Percentiles rank a stretch among this genome's conserved stretches.
These are phyloP conservation scores for Nematocida sp. DNA, from an alignment of 371 early-diverging fungal genomes.

Conservation along the genomic window DNA sequence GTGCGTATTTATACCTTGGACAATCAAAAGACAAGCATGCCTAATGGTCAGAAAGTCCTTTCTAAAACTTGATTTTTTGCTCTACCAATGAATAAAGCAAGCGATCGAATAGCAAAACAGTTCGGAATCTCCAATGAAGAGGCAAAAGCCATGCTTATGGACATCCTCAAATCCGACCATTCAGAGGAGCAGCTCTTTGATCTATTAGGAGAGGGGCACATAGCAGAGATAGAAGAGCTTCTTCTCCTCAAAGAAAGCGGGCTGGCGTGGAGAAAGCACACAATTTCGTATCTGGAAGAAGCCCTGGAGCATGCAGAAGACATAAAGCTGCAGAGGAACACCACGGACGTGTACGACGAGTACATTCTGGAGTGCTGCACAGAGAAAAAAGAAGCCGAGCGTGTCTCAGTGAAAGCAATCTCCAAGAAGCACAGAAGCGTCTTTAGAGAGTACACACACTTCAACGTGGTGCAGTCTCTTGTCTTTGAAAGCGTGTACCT, in stretches of 20 bases:
- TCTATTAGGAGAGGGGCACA: constrained; percentile 58
- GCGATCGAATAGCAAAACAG: constrained; percentile 9
- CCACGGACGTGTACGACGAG: constrained; percentile 30
- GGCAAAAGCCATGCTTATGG: constrained; percentile 39
- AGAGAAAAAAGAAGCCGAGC: background rate
- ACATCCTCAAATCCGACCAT: constrained; percentile 33
- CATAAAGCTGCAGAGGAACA: constrained; percentile 31
- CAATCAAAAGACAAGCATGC: too few species aligned
- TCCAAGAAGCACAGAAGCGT: background rate
- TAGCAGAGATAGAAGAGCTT: constrained; percentile 46
- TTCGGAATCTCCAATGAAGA: constrained; percentile 51
- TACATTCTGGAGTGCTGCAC: constrained; percentile 19
- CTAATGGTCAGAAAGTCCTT: too few species aligned
- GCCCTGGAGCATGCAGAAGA: constrained; percentile 43
- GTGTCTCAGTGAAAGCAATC: background rate
- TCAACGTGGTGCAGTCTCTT: constrained; percentile 94
- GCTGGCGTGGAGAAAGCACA: background rate
- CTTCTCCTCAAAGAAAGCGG: constrained; percentile 17
- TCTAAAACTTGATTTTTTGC: too few species aligned
- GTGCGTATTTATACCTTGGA: too few species aligned
- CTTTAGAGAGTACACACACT: constrained; percentile 67
- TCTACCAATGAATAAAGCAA: too few species aligned
- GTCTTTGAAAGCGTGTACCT: constrained; percentile 87
- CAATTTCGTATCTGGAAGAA: background rate
- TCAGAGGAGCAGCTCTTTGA: constrained; percentile 57